Evolutionary conservation across 768 basidiomycete genomes (phyloP), one percentile per base, ranked within the genome.

Genomic region (Xerocomus brunneocitrinus): DNA sequence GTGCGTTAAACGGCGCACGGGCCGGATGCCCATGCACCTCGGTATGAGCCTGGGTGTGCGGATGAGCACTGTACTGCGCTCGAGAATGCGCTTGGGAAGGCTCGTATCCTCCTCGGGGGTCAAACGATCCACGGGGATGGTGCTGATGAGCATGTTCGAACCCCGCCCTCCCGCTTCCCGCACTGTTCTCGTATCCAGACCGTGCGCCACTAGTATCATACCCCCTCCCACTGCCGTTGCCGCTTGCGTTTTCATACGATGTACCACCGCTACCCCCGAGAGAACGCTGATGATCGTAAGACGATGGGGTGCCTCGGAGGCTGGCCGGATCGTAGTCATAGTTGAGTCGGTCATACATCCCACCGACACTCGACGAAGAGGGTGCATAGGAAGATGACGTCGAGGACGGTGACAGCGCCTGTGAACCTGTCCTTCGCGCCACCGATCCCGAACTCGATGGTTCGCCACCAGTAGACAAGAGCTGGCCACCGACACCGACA

Each of bases 61-160:
- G 49, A 41, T 59, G 62, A 19, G 51, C n/a, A 58, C 38, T 51
- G 44, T 62, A 69, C 3, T 54, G 16, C 1, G 57, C 38, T 49
- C 64, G 65, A 47, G 55, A 57, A 32, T 50, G 62, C 44, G 62
- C 55, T 59, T 55, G 63, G 24, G 55, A 55, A 53, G 64, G 36
- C 27, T 53, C 71, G 54, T 69, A 69, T 22, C 56, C 45, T 8
- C 43, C 48, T 31, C 63, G 58, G 8, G 67, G 56, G 25, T 66
- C 63, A 24, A 68, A 71, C 8, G 65, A 65, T 12, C 50, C 58
- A 35, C 69, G 66, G 5, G 60, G 22, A 10, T 55, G 63, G 8
- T 66, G 67, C 19, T 69, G 66, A n/a, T 59, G 67, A 12, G 40
- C 32, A 30, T 70, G 67, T 14, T 68, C 58, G 42, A 63, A 68